These are phyloP conservation scores for Phylloporus sp. DNA, from an alignment of 768 basidiomycete genomes.

Conservation along the genomic window DNA sequence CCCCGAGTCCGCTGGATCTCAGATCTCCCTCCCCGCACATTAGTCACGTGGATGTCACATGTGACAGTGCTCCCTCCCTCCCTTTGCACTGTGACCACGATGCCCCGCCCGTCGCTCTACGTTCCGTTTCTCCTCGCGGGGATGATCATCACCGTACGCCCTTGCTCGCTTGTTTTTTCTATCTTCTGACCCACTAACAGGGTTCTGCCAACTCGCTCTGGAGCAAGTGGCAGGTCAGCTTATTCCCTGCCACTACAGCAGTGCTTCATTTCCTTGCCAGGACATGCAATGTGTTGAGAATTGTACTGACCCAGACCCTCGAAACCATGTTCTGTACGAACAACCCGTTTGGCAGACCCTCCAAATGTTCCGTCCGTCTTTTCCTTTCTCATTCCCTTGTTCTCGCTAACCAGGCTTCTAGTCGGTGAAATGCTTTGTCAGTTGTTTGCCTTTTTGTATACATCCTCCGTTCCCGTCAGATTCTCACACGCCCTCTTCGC, in stretches of 20 bases:
- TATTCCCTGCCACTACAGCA: background rate
- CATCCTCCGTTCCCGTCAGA: constrained; percentile 10
- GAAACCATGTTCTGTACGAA: constrained; percentile 71
- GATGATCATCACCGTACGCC: constrained; percentile 82
- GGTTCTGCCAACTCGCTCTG: constrained; percentile 78
- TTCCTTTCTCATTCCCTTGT: constrained; percentile 11
- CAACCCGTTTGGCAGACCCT: constrained; percentile 93
- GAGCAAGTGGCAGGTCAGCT: constrained; percentile 74
- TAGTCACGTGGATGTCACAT: constrained; percentile 19
- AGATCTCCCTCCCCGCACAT: constrained; percentile 15
- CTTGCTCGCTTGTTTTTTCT: background rate
- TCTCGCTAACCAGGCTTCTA: constrained; percentile 39
- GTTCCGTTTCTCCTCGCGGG: constrained; percentile 80
- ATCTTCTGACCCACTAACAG: constrained; percentile 32
- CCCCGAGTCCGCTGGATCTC: constrained; percentile 23
- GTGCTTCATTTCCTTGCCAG: constrained; percentile 30
- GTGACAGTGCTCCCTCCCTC: constrained; percentile 9
- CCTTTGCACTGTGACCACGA: constrained; percentile 27
- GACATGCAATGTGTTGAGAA: constrained; percentile 99
- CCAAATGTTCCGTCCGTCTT: constrained; percentile 77
- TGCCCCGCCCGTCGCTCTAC: constrained; percentile 59
- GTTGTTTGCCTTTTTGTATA: constrained; percentile 30
- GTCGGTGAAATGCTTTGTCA: constrained; percentile 93
- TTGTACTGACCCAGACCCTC: constrained; percentile 62
- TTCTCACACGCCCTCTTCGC: constrained; percentile 13